Conservation (phyloP, 805 yeast genomes). For the Sugiyamaella mastotermitis region DNA sequence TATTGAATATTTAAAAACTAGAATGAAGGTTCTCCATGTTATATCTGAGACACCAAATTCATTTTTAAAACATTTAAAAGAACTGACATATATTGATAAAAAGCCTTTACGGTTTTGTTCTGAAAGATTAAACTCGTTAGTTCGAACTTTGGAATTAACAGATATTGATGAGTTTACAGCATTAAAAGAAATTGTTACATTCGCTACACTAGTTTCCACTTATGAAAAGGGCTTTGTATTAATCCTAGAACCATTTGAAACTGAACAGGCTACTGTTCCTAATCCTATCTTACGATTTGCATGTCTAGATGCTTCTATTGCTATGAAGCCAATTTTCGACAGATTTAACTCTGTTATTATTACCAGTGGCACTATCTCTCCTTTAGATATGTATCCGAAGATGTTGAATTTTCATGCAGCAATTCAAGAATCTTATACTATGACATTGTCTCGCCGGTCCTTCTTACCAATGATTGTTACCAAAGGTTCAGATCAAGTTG, state of each 20-base stretch:
- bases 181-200: constrained; percentile 89
- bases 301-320: constrained; percentile 95
- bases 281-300: constrained; percentile 91
- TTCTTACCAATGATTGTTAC: constrained; percentile 95
- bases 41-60: constrained; percentile 97
- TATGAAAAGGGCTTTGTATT: constrained; percentile 90
- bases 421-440: constrained; percentile 88
- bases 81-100: constrained; percentile 83
- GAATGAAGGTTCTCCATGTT: constrained; percentile 97
- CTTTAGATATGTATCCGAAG: constrained; percentile 96
- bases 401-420: constrained; percentile 94
- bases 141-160: constrained; percentile 78
- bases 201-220: constrained; percentile 93
- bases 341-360: constrained; percentile 87
- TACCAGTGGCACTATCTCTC: constrained; percentile 97
- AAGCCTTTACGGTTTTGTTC: constrained; percentile 91
- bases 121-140: constrained; percentile 81
- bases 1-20: constrained; percentile 88
- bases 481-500: constrained; percentile 96
- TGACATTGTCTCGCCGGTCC: constrained; percentile 89
- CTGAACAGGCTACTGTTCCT: constrained; percentile 93
- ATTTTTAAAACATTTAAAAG: constrained; percentile 87
- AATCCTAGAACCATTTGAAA: constrained; percentile 92
- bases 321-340: constrained; percentile 95
- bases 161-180: constrained; percentile 92